Evolutionary conservation across 805 yeast genomes (phyloP).

Genomic region (Metschnikowia cubensis): DNA sequence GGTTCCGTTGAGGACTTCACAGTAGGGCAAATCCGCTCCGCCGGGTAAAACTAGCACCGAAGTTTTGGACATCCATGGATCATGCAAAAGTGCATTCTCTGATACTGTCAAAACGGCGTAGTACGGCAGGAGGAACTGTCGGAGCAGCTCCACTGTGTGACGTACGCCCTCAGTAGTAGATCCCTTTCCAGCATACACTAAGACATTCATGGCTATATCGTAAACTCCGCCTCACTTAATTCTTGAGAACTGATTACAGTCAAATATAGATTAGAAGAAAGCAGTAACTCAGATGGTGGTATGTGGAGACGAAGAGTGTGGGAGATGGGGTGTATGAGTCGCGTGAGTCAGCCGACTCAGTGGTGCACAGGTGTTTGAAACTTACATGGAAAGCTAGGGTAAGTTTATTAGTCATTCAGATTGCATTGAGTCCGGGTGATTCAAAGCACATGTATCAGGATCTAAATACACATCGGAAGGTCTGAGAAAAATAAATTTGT

Average conservation of each 20-base stretch:
- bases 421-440: too few species aligned
- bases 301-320: background rate
- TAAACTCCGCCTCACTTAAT: background rate
- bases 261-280: too few species aligned
- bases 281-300: background rate
- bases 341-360: conserved; percentile 4
- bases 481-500: too few species aligned
- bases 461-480: too few species aligned
- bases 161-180: conserved; percentile 83
- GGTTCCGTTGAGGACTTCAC: conserved; percentile 64
- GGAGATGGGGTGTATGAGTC: background rate
- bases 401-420: too few species aligned
- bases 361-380: background rate
- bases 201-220: conserved; percentile 15
- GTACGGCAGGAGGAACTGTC: conserved; percentile 73
- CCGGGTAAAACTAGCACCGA: conserved; percentile 86
- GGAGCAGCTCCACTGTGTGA: conserved; percentile 73
- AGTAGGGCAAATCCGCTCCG: conserved; percentile 91
- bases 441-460: too few species aligned
- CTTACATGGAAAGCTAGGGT: background rate
- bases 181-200: conserved; percentile 51
- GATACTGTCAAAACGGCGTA: conserved; percentile 80
- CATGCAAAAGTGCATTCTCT: conserved; percentile 57
- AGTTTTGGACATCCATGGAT: conserved; percentile 82
- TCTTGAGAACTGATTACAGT: too few species aligned